Evolutionary conservation across 2,329 filamentous ascomycete species (phyloP), one percentile per base, ranked within the genome.

Genomic region (Didymella glomerata): DNA sequence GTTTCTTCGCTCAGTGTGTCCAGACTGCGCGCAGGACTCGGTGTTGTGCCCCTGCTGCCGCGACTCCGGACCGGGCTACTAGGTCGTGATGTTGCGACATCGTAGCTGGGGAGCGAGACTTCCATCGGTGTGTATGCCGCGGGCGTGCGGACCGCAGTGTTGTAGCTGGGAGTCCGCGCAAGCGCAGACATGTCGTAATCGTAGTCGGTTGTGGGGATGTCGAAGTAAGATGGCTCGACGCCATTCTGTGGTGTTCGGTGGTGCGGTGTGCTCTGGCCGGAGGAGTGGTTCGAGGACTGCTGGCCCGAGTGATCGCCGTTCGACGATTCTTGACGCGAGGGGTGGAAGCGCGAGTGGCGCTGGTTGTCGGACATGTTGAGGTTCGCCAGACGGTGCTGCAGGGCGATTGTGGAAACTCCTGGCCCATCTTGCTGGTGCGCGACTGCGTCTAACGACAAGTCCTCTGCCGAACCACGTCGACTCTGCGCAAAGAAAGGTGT

Each of bases 401-500:
- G 82, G 53, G 83, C 83, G n/a, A 78, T 79, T 77, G 88, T 77
- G 77, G 89, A 77, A 76, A 78, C 78, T 42, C 80, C 80, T n/a
- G 56, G 56, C 30, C 75, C 77, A 8, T 68, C 70, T 18, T 65
- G 62, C 44, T 68, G 60, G 20, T 71, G 65, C 9, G 73, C 78
- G 60, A 68, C 74, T 41, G 67, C 68, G 55, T 77, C 68, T n/a
- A 91, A 66, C 47, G 86, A 82, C 24, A 98, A 81, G 71, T 97
- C 94, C 69, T 98, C 95, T 10, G 84, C 81, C 0, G 94, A 98
- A 6, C 90, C 89, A 46, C 89, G 86, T 55, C 92, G 88, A 53
- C 84, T 87, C 41, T 85, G 83, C 2, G 91, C 84, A 68, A 88
- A 88, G 68, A 92, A 89, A 0, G 95, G 95, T 34, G 92, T 97